A percentile compares a stretch with the other conserved stretches of the same genome.
phyloP scores from a whole-genome alignment of 1,139 yeast species.

The Casaregolazyma suthepensis region DNA sequence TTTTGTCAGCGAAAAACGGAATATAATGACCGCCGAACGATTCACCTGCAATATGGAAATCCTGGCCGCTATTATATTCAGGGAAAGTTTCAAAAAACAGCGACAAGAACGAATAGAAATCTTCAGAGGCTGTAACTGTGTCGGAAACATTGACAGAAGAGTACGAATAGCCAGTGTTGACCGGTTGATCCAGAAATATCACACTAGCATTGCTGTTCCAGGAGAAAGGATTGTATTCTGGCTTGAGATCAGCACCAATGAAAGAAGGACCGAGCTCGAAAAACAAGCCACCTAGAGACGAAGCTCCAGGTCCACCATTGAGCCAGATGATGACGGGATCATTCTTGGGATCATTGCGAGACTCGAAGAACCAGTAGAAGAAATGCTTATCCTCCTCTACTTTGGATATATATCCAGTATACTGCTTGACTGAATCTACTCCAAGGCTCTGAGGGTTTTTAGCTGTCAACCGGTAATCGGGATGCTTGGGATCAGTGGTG shows the following conservation, averaged over 20 bases:
- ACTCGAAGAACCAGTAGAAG: constrained; percentile 82
- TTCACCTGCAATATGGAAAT: constrained; percentile 82
- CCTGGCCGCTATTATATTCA: constrained; percentile 43
- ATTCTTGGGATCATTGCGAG: constrained; percentile 78
- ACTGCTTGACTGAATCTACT: constrained; percentile 39
- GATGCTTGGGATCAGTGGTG: constrained; percentile 28
- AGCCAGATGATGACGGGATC: constrained; percentile 87
- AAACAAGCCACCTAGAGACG: constrained; percentile 83
- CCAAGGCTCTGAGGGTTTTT: constrained; percentile 28
- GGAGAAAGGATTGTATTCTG: constrained; percentile 68
- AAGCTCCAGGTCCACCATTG: constrained; percentile 91
- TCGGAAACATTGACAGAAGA: constrained; percentile 47
- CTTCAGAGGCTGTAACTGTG: constrained; percentile 70
- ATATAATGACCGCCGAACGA: constrained; percentile 86
- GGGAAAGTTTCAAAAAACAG: constrained; percentile 73
- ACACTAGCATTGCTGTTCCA: constrained; percentile 91
- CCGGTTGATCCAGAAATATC: constrained; percentile 92
- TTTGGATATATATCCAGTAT: constrained; percentile 14
- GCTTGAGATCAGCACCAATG: constrained; percentile 58
- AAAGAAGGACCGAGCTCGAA: constrained; percentile 87
- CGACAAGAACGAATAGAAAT: constrained; percentile 71
- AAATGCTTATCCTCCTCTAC: constrained; percentile 77
- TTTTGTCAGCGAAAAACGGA: constrained; percentile 72
- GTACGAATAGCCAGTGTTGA: constrained; percentile 86
- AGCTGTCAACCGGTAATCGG: constrained; percentile 29